Evolutionary conservation across 1,139 yeast genomes (phyloP), one percentile per base, ranked within the genome.

Genomic region (Sugiyamaella paludigena): DNA sequence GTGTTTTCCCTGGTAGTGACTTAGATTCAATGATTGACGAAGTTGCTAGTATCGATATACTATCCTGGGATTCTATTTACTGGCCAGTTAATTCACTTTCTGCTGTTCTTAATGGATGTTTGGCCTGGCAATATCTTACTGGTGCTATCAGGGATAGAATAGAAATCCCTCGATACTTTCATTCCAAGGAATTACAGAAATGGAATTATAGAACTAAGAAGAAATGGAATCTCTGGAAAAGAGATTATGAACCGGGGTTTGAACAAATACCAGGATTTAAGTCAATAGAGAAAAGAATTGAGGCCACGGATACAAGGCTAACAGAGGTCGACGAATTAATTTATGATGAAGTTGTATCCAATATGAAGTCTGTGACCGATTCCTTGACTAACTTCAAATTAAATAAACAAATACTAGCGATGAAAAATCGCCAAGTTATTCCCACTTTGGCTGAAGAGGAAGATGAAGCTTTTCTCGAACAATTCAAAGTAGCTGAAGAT

Each of bases 41-140:
- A 3, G 11, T 41, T 19, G 33, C 39, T 13, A 27, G 39, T 12
- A 15, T 33, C 12, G 24, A 41, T 6, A 9, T 26, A 12, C 7
- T 41, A 33, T 11, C 37, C 8, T 41, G 45, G 45, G 38, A 41
- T 27, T 41, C 36, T n/a, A 26, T 41, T 12, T 41, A 41, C 13
- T 41, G 45, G 45, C 45, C 45, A 13, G 45, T 41, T 13, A 41
- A 41, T 33, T 41, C 45, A 13, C 19, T 41, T 26, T 41, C 45
- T n/a, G 38, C 45, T 7, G 45, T 41, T 7, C 33, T 41, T n/a
- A 41, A 41, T 27, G 45, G 28, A 12, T 41, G 45, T 13, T 26
- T 13, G 29, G 45, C 39, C n/a, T 41, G 39, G 45, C 26, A 15
- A 4, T 34, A 41, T 41, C 34, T 41, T 24, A 33, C 45, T 13